Percentiles rank a stretch among this genome's conserved stretches.
These are phyloP conservation scores for Epichloe typhina DNA, from an alignment of 2,329 filamentous ascomycete species.

Conservation along the genomic window DNA sequence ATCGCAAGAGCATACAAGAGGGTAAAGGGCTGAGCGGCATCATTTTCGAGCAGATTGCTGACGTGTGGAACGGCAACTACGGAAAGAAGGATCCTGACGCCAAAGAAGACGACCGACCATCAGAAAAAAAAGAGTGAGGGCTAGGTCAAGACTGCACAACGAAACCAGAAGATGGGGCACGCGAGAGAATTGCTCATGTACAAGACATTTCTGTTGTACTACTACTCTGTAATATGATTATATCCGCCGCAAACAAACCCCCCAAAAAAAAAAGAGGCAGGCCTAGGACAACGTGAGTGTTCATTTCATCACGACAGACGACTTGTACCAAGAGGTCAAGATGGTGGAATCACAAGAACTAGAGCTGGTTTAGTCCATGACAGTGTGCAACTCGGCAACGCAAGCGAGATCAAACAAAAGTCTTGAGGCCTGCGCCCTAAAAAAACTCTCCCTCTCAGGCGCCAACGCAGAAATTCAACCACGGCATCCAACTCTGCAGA, in stretches of 20 bases:
- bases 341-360: no score
- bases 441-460: not conserved
- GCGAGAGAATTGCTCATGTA: not conserved
- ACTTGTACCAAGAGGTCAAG: no score
- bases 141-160: not conserved
- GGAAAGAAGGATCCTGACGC: constrained; percentile 14
- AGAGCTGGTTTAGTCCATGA: no score
- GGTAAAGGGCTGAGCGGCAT: constrained; percentile 43
- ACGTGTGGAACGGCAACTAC: constrained; percentile 33
- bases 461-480: not conserved
- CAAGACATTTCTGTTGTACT: not conserved
- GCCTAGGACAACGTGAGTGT: no score
- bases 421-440: not conserved
- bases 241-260: no score
- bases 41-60: constrained; percentile 42
- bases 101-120: not conserved
- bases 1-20: constrained; percentile 39
- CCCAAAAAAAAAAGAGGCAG: no score
- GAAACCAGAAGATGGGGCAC: not conserved
- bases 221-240: no score
- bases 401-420: not conserved
- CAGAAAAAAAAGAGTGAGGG: not conserved
- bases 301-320: no score
- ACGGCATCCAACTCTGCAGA: not conserved
- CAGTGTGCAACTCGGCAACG: not conserved